Base-by-base conservation (phyloP, 2,329 filamentous ascomycete genomes). In the Helicocarpus griseus region DNA sequence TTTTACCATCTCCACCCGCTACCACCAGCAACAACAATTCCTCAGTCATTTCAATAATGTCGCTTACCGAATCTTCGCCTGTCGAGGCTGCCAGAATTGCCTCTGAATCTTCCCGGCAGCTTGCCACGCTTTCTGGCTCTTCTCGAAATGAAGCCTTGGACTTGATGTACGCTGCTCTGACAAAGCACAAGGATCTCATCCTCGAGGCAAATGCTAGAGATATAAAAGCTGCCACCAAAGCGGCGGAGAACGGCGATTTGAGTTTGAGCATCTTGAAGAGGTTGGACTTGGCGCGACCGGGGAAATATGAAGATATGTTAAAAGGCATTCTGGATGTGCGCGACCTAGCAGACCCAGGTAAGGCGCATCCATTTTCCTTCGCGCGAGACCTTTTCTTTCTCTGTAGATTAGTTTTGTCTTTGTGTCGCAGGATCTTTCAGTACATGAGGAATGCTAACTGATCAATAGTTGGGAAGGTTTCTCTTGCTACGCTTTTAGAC, bases 221-320 rank as follows among this genome's bases (percentile, higher is more conserved):
- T 67, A 78, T 98, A 49, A 81, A 83, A 50, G 73, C 79, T 43
- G 93, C 93, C 2, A 80, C 78, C 38, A 76, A 80, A 61, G 87
- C 88, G 46, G 88, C 87, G 19, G 79, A 82, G 14, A 80, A 83
- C 61, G 91, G 91, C 38, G 75, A 82, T 45, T 73, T 97, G 47
- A 91, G 83, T 66, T 79, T 85, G 62, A 93, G 88, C 63, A 78
- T 97, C 22, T 80, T 96, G 29, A 93, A 94, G 62, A 80, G 93
- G 51, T 77, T 98, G 55, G 91, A 98, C 69, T 75, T 98, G 46
- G 83, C 82, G 46, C 86, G 87, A 67, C 81, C 82, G 64, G 91
- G 91, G 53, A 97, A 97, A 73, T 98, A 86, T 77, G 90, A 96
- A 64, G 93, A 97, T 65, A 97, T 98, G 93, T 77, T 98, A 57